Evolutionary conservation across 768 basidiomycete genomes (phyloP), one percentile per base, ranked within the genome.

Genomic region (Leccinum subgranulosum): DNA sequence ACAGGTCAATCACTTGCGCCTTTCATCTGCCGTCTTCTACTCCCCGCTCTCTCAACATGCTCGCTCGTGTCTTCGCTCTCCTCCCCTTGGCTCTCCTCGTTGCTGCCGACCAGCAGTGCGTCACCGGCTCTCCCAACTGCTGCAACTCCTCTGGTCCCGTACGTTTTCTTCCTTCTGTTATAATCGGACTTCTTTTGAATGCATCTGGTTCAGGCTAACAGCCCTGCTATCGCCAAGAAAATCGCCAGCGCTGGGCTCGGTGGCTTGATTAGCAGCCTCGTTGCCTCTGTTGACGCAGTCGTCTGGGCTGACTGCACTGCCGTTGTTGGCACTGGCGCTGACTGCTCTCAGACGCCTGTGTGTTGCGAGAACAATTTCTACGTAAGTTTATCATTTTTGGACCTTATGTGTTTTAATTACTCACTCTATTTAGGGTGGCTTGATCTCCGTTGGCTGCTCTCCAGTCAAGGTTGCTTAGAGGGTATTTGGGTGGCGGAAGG

Each of bases 31-130:
- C 1, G 8, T 12, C 27, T 9, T 3, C 28, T 9, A 14, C 29
- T n/a, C 29, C 39, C 9, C 4, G 3, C 3, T 39, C n/a, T 3
- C 25, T 28, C 25, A 25, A 1, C 15, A 66, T 66, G 65, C 55
- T 68, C 25, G 54, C 66, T 54, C 65, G 60, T 6, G 8, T 65
- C 54, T 17, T 64, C 10, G 54, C 67, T 43, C 49, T 69, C 25
- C 21, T 61, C 2, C 61, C 60, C 17, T 29, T 69, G 4, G 68
- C 58, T 52, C 47, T 61, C 23, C 43, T 65, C 3, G 65, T 25
- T 14, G 50, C 58, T 21, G 63, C 63, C 11, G 23, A 23, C 25
- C 39, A 55, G 27, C 39, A 55, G 27, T 69, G 67, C 31, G 53
- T 34, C 59, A 62, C 53, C 12, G 56, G 60, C n/a, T 3, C 3